phyloP scores from a whole-genome alignment of 2,329 filamentous ascomycete genomes.

The Domatiomyces catenatus region DNA sequence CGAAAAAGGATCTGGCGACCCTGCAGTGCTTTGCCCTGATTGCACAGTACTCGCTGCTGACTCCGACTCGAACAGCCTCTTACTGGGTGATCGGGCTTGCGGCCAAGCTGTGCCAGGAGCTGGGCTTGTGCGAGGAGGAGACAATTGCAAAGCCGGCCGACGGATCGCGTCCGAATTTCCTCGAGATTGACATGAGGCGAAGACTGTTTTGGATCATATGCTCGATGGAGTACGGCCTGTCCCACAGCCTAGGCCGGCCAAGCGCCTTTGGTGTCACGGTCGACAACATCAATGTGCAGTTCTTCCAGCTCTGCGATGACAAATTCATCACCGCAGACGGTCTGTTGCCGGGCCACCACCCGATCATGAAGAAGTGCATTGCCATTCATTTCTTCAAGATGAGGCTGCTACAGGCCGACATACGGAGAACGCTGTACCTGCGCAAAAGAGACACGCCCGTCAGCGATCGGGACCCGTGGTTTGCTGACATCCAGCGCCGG shows the following conservation, averaged over 20 bases:
- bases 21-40: slow-evolving; percentile 80
- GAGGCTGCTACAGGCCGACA: slow-evolving; percentile 74
- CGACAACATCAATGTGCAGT: slow-evolving; percentile 71
- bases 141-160: slow-evolving; percentile 55
- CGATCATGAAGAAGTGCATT: slow-evolving; percentile 69
- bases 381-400: slow-evolving; percentile 90
- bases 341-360: slow-evolving; percentile 52
- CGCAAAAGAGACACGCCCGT: slow-evolving; percentile 62
- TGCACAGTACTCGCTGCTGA: slow-evolving; percentile 80
- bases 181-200: slow-evolving; percentile 78
- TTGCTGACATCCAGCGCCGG: slow-evolving; percentile 60
- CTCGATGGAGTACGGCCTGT: slow-evolving; percentile 75
- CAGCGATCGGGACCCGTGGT: slow-evolving; percentile 77
- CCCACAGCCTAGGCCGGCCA: slow-evolving; percentile 75
- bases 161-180: slow-evolving; percentile 47
- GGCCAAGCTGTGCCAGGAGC: slow-evolving; percentile 72
- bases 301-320: slow-evolving; percentile 71
- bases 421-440: slow-evolving; percentile 71
- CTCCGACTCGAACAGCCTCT: slow-evolving; percentile 77
- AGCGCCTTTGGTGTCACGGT: slow-evolving; percentile 68
- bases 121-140: slow-evolving; percentile 76
- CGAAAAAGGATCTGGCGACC: slow-evolving; percentile 77
- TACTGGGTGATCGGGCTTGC: slow-evolving; percentile 89
- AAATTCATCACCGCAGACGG: slow-evolving; percentile 64
- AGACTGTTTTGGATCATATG: slow-evolving; percentile 77